Evolutionary conservation across 108 stramenopile genomes (phyloP).

Genomic region (Cyclostephanos tholiformis): DNA sequence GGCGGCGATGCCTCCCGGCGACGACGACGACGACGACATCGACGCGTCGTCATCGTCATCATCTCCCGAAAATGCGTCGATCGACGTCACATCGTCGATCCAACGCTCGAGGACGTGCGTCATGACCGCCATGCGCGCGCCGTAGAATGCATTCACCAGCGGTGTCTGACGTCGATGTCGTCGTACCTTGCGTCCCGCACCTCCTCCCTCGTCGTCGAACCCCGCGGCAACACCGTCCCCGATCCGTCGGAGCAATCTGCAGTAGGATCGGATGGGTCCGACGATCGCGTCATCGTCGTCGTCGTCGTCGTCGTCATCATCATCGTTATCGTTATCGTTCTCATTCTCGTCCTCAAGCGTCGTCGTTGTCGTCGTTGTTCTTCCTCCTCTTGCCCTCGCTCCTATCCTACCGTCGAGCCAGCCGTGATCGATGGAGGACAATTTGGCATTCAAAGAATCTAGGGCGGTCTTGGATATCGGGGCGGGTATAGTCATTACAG

Average conservation of each 20-base stretch:
- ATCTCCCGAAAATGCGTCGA: too few species aligned
- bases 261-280: conserved; percentile 14
- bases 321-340: conserved; percentile 14
- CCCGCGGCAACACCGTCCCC: conserved; percentile 6
- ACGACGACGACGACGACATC: conserved; percentile 5
- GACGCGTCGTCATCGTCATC: too few species aligned
- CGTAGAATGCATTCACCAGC: conserved; percentile 84
- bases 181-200: neutral
- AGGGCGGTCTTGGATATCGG: conserved; percentile 64
- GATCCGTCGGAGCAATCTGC: conserved; percentile 21
- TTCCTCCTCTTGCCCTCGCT: conserved; percentile 15
- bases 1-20: neutral
- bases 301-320: conserved; percentile 8
- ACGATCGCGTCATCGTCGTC: conserved; percentile 1
- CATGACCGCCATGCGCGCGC: conserved; percentile 62
- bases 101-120: conserved; percentile 40
- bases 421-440: conserved; percentile 60
- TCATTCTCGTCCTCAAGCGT: neutral
- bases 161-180: conserved; percentile 60
- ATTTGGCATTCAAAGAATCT: conserved; percentile 72
- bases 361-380: conserved; percentile 6
- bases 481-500: conserved; percentile 10
- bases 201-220: neutral
- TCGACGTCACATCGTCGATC: conserved; percentile 10
- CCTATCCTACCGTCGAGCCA: conserved; percentile 34